phyloP scores from a whole-genome alignment of 371 early-diverging fungal genomes.

The Apophysomyces trapeziformis region DNA sequence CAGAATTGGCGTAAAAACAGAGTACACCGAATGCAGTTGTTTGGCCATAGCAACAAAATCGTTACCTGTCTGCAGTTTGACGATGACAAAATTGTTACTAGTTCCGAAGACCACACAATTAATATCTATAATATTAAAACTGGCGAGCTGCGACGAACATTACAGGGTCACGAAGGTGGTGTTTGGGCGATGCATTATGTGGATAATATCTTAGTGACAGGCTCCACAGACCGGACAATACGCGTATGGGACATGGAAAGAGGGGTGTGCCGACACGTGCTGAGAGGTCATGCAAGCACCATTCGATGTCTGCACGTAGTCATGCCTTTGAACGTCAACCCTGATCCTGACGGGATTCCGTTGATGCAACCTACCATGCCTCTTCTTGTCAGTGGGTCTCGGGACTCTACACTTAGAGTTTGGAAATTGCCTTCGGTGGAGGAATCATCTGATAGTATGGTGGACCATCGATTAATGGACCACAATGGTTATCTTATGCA shows the following conservation, averaged over 20 bases:
- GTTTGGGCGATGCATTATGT: slow-evolving; percentile 97
- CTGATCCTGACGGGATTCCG: slow-evolving; percentile 39
- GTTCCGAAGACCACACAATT: slow-evolving; percentile 87
- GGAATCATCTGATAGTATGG: slow-evolving; percentile 3
- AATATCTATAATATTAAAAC: slow-evolving; percentile 86
- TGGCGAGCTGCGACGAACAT: slow-evolving; percentile 67
- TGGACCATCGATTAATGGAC: slow-evolving; percentile 34
- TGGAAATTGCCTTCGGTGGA: slow-evolving; percentile 87
- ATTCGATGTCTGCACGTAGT: slow-evolving; percentile 93
- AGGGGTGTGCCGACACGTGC: slow-evolving; percentile 87
- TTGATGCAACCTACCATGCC: slow-evolving; percentile 68
- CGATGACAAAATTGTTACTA: slow-evolving; percentile 88
- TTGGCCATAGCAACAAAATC: slow-evolving; percentile 80
- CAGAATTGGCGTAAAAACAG: slow-evolving; percentile 85
- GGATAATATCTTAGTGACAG: slow-evolving; percentile 89
- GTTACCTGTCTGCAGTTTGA: slow-evolving; percentile 97
- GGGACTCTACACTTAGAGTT: slow-evolving; percentile 93
- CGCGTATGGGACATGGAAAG: slow-evolving; percentile 95
- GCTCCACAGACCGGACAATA: slow-evolving; percentile 97
- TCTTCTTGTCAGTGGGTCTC: slow-evolving; percentile 94
- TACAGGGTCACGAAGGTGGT: slow-evolving; percentile 96
- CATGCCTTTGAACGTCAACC: slow-evolving; percentile 68
- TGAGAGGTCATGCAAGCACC: slow-evolving; percentile 95
- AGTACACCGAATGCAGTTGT: slow-evolving; percentile 74
- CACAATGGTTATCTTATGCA: slow-evolving; percentile 57